Base-by-base conservation (phyloP, 2,329 filamentous ascomycete species). In the Aaosphaeria arxii region DNA sequence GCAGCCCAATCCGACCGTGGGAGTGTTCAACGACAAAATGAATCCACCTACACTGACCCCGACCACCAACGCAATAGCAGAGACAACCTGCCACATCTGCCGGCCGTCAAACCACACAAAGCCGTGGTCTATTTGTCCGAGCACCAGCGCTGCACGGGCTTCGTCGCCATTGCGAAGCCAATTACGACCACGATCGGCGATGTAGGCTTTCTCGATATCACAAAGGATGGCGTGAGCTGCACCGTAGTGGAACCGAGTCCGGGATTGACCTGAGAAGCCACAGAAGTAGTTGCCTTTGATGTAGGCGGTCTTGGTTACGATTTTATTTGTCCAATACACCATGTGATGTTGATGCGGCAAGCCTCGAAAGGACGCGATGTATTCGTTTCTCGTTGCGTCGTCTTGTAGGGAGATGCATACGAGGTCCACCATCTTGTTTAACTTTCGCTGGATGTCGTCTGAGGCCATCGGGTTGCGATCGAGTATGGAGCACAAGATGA, bases 381-480 rank as follows among this genome's bases (percentile, higher is more conserved):
- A 73, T 6, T 57, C 46, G 1, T 55, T 45, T 24, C 63, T 57
- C 39, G 65, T 58, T 1, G 45, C 36, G 3, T 58, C 45, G 41
- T 72, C 61, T 9, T 55, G 57, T 1, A 73, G 51, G 0, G 70
- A 63, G 11, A 55, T 47, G 5, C 69, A 58, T 5, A 72, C 69
- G 17, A 63, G 63, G 17, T 72, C 64, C n/a, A 75, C 57, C 7
- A 75, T 49, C 2, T 61, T 56, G 50, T 74, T 76, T 2, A 75
- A 53, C 44, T 71, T 71, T 31, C 35, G 55, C 2, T 65, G 59
- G 9, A 74, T 71, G 11, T 70, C 62, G 31, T 74, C 69, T 5
- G 72, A 58, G 4, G 73, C 70, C 2, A 72, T 67, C 1, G 72
- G 74, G 45, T 77, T 77, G 11, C 75, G 67, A 48, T 78, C 75